Evolutionary conservation across 1,139 yeast species (phyloP), one percentile per base, ranked within the genome.

Genomic region (Arxiozyma heterogenica): DNA sequence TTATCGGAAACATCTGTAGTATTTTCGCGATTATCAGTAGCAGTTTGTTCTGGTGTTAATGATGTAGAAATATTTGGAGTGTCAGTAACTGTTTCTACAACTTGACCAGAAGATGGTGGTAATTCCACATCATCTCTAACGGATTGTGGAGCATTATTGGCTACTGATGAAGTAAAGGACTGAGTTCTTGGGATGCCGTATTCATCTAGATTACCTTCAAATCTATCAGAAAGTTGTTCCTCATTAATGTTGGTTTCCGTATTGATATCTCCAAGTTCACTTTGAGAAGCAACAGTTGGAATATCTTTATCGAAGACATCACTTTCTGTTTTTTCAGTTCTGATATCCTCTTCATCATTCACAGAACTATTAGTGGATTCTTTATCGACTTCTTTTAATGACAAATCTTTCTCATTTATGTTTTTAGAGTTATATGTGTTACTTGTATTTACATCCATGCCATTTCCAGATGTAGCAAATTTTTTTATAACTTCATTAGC

Each of bases 91-190:
- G 55, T 57, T 9, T 53, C 42, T 30, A 49, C 42, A 34, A 20
- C 39, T 46, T 46, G 43, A 46, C 42, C 62, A 23, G 57, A 48
- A 6, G 55, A 53, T 50, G 59, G 60, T 21, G 63, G 61, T 22
- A 59, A 38, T 46, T 66, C 73, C 23, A 66, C 66, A 39, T 71
- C 65, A 54, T 70, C 75, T 55, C 71, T 67, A 1, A 71, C 95
- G 25, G 96, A 87, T 69, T 83, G 80, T 0, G 97, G 91, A 2
- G 97, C 90, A 67, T 91, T 90, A 70, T 90, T 90, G 63, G 87
- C 94, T 21, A 90, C 95, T 54, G 96, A 87, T 0, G 96, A 89
- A 0, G 96, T 86, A 52, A 86, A 80, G 0, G 96, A 87, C 58
- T 84, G 90, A 1, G 95, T 86, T 66, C 83, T 81, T 71, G 67